Percentiles rank a stretch among this genome's conserved stretches.
Evolutionary conservation across 106 monocot genomes (phyloP).

Genomic region (Gastrodia elata): DNA sequence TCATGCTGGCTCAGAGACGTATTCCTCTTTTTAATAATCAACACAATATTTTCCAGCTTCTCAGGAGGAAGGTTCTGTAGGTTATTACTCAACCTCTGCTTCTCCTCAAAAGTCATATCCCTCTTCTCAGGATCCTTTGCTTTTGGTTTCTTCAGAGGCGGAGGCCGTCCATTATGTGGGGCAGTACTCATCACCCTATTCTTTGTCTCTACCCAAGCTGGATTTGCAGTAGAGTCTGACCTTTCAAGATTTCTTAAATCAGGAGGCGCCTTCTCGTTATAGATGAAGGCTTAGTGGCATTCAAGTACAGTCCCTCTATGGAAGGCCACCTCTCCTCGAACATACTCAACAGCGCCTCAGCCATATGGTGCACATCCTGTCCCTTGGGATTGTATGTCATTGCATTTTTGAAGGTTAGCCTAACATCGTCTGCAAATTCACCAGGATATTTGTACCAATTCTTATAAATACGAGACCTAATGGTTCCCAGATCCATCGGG

Average conservation of each 20-base stretch:
- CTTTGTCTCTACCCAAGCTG: constrained; percentile 32
- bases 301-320: constrained; percentile 42
- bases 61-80: constrained; percentile 80
- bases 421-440: constrained; percentile 84
- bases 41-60: constrained; percentile 78
- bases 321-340: constrained; percentile 73
- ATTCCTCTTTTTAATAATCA: constrained; percentile 95
- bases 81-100: constrained; percentile 78
- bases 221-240: constrained; percentile 58
- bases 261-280: constrained; percentile 24
- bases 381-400: constrained; percentile 87
- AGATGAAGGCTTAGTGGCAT: constrained; percentile 9
- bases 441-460: constrained; percentile 56
- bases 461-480: constrained; percentile 39
- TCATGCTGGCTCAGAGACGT: constrained; percentile 77
- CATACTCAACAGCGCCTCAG: constrained; percentile 44
- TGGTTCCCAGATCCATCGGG: constrained; percentile 83
- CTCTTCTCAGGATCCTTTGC: constrained; percentile 88
- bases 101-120: constrained; percentile 98
- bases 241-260: constrained; percentile 54
- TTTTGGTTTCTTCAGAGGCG: constrained; percentile 76
- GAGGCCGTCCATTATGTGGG: constrained; percentile 26
- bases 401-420: constrained; percentile 74
- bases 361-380: constrained; percentile 82
- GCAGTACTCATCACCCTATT: constrained; percentile 21